These are phyloP conservation scores for Austroboletus niveus DNA, from an alignment of 1,284 basidiomycete species.

Conservation along the genomic window DNA sequence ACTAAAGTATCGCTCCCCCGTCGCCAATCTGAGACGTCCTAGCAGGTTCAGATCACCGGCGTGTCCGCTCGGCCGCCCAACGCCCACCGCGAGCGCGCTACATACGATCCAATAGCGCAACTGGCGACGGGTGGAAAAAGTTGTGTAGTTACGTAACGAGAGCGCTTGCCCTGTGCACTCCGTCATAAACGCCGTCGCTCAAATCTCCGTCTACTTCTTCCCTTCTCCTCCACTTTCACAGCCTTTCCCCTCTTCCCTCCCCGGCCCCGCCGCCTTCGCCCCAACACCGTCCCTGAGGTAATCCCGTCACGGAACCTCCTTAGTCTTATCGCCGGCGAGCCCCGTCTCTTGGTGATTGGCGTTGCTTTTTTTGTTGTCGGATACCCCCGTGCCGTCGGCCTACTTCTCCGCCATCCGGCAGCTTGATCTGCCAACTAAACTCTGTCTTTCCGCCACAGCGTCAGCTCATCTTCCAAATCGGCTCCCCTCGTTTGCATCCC, in stretches of 20 bases:
- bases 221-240: too few species aligned
- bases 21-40: too few species aligned
- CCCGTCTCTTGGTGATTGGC: slow-evolving; percentile 14
- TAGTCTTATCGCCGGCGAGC: slow-evolving; percentile 21
- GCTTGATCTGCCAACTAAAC: slow-evolving; percentile 1
- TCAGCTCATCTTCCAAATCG: neutral
- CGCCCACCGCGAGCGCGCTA: too few species aligned
- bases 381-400: neutral
- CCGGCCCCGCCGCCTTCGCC: too few species aligned
- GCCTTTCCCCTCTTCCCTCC: neutral
- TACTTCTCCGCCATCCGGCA: neutral
- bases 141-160: too few species aligned
- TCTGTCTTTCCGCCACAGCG: neutral
- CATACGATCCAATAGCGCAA: neutral
- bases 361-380: slow-evolving; percentile 18
- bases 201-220: too few species aligned
- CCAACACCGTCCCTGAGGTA: neutral
- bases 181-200: too few species aligned
- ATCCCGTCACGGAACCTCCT: slow-evolving; percentile 6
- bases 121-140: too few species aligned
- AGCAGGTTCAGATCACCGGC: too few species aligned
- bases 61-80: too few species aligned
- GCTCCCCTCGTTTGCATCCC: neutral
- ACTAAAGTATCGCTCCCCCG: too few species aligned
- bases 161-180: too few species aligned